Percentiles rank a stretch among this genome's conserved stretches.
phyloP scores from a whole-genome alignment of 228 moss, liverwort and hornwort species.

The Sphagnum fallax region DNA sequence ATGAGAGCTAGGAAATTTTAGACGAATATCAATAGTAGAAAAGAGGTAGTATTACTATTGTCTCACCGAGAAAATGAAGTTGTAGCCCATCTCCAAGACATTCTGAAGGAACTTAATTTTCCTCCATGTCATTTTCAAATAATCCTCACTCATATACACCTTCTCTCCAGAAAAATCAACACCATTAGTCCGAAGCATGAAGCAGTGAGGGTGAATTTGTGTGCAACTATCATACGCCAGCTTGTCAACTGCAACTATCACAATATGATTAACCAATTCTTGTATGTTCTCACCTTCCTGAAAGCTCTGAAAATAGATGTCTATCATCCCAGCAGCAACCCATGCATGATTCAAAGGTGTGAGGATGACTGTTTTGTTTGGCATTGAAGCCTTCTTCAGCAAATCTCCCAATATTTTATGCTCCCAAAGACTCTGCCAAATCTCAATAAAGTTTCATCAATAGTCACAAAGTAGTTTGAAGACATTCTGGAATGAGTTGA shows the following conservation, averaged over 20 bases:
- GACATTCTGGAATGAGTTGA: too few relatives aligned
- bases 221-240: conserved; percentile 48
- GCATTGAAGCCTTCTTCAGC: conserved; percentile 32
- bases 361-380: conserved; percentile 68
- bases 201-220: conserved; percentile 68
- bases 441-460: too few relatives aligned
- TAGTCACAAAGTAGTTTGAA: too few relatives aligned
- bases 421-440: conserved; percentile 6
- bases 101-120: conserved; percentile 59
- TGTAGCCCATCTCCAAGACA: conserved; percentile 76
- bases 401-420: conserved; percentile 16
- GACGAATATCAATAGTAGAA: not conserved
- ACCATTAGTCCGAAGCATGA: conserved; percentile 56
- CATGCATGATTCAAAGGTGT: conserved; percentile 89
- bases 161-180: conserved; percentile 82
- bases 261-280: conserved; percentile 43
- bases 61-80: conserved; percentile 66
- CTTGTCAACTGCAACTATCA: conserved; percentile 71
- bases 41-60: not conserved
- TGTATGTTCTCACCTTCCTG: conserved; percentile 46
- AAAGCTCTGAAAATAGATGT: conserved; percentile 66
- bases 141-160: conserved; percentile 72
- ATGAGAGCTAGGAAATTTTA: not conserved
- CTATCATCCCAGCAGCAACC: too few relatives aligned
- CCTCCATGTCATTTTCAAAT: conserved; percentile 92